Evolutionary conservation across 192 early-diverging fungal genomes (phyloP).

Genomic region (Tieghemiomyces parasiticus): DNA sequence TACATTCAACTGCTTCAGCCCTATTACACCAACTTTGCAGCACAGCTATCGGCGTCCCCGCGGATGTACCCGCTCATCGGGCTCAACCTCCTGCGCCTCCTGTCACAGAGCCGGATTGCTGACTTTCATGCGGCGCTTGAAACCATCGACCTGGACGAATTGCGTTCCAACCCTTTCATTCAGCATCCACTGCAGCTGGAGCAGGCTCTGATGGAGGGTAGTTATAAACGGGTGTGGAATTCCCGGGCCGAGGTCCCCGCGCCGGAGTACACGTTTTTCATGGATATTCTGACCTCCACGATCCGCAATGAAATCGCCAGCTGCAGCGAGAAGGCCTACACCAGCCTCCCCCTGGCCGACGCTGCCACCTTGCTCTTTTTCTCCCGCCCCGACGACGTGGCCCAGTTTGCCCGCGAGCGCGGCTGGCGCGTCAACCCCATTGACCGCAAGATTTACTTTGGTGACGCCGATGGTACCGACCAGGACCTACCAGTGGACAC

Average conservation of each 20-base stretch:
- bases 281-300: constrained; percentile 85
- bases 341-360: constrained; percentile 64
- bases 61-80: constrained; percentile 83
- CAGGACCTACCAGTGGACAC: constrained; percentile 63
- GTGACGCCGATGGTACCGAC: constrained; percentile 37
- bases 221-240: constrained; percentile 95
- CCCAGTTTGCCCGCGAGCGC: constrained; percentile 75
- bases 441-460: constrained; percentile 73
- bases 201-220: constrained; percentile 95
- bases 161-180: constrained; percentile 69
- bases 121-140: constrained; percentile 98
- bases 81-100: constrained; percentile 80
- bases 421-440: constrained; percentile 69
- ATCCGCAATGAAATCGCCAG: constrained; percentile 92
- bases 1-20: constrained; percentile 88
- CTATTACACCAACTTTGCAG: constrained; percentile 55
- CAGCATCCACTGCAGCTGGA: constrained; percentile 87
- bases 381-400: constrained; percentile 59
- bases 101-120: constrained; percentile 89
- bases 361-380: constrained; percentile 90
- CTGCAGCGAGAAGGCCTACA: constrained; percentile 92
- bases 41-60: constrained; percentile 50
- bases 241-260: constrained; percentile 75
- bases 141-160: constrained; percentile 65
- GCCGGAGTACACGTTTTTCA: constrained; percentile 84